Base-by-base conservation (phyloP, 2,329 filamentous ascomycete genomes). In the Trichoderma sp. region DNA sequence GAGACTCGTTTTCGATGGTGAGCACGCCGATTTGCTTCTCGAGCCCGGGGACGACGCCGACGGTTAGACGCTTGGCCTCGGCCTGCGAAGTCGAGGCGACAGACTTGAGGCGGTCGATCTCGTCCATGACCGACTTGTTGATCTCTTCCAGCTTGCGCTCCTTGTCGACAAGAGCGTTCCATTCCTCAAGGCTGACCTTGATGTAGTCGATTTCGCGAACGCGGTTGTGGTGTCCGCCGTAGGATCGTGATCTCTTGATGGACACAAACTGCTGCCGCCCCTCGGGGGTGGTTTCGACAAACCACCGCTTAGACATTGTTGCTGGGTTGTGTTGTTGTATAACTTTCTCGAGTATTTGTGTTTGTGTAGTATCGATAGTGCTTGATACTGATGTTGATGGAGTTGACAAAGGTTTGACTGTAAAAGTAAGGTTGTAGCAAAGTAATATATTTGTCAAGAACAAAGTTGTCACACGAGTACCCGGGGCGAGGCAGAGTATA, bases 201-300 rank as follows among this genome's bases (percentile, higher is more conserved):
- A 79, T 80, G 73, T 80, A 80, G 68, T 82, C 80, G 73, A 77
- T 76, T 72, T 79, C 76, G 68, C 76, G 77, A 71, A 78, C 75
- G 64, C 79, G 78, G 61, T 77, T 77, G 67, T 78, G 77, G 59
- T 78, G 75, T 50, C 81, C 76, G 58, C 73, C 70, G 23, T 82
- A 79, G 3, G 82, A 82, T 70, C 78, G 79, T 20, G 82, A 82
- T 68, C 81, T 80, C 75, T 82, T 83, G 77, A 84, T 73, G 57
- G 79, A 76, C 28, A 84, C 81, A 68, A 81, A 81, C 71, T 82
- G 81, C 34, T 77, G 76, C 43, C 75, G 78, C 20, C 81, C 82
- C 13, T 77, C 75, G 12, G 80, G 73, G 7, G 76, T 75, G 15
- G 79, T 80, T 74, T 83, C 81, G 73, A 83, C 74, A 66, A 78